These are phyloP conservation scores for Saraca asoca DNA, from an alignment of 331 rosid genomes.

Conservation along the genomic window DNA sequence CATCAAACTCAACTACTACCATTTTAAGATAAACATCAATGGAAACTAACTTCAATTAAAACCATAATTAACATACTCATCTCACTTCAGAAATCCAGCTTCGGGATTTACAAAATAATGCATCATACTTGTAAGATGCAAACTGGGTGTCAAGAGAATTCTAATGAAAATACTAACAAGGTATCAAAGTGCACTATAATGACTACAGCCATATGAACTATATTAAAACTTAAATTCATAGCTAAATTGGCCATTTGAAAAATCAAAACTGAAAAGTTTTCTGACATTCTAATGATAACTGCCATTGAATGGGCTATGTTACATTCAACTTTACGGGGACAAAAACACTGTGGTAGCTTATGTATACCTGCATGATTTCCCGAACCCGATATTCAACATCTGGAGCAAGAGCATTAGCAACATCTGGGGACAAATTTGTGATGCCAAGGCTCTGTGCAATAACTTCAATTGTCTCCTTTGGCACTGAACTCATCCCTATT, in stretches of 20 bases:
- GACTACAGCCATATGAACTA: not conserved
- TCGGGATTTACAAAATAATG: not conserved
- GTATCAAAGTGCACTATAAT: too few species aligned
- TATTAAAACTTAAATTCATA: not conserved
- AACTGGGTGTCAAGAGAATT: not conserved
- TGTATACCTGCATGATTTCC: constrained; percentile 87
- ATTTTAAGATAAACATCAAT: not conserved
- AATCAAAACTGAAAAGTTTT: too few species aligned
- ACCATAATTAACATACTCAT: not conserved
- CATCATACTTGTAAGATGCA: not conserved
- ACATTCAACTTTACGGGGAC: not conserved
- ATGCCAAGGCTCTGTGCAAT: constrained; percentile 87
- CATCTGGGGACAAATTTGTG: constrained; percentile 76
- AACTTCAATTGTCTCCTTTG: constrained; percentile 90
- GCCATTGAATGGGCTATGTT: too few species aligned
- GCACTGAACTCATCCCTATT: constrained; percentile 61
- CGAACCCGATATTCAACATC: constrained; percentile 92
- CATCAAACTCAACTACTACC: constrained; percentile 3
- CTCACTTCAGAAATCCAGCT: constrained; percentile 6
- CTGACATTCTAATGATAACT: too few species aligned
- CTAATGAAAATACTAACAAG: too few species aligned
- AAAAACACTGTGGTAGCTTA: not conserved
- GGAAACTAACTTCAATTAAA: not conserved
- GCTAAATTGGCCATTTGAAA: too few species aligned
- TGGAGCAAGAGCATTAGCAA: constrained; percentile 75